phyloP scores from a whole-genome alignment of 1,284 basidiomycete species.

The Leccinum huronense region DNA sequence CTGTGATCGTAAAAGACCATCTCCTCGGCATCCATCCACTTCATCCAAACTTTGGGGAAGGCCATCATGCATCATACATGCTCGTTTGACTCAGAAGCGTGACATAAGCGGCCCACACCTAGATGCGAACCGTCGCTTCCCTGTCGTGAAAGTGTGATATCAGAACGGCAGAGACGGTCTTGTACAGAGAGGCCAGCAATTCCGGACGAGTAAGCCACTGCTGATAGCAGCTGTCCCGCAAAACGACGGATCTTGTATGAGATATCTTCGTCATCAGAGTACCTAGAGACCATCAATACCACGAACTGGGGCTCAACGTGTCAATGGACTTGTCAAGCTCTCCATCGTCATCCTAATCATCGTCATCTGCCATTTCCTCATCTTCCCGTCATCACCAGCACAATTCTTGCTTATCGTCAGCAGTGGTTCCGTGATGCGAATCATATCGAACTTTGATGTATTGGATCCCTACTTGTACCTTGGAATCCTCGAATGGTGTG shows the following conservation, averaged over 20 bases:
- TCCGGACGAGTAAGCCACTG: slow-evolving; percentile 88
- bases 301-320: background rate
- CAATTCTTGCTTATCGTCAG: slow-evolving; percentile 67
- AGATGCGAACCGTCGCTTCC: slow-evolving; percentile 95
- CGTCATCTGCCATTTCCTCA: slow-evolving; percentile 76
- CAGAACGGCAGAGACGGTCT: slow-evolving; percentile 81
- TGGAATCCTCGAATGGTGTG: slow-evolving; percentile 65
- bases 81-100: slow-evolving; percentile 79
- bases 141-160: slow-evolving; percentile 92
- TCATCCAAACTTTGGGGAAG: slow-evolving; percentile 53
- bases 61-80: slow-evolving; percentile 55
- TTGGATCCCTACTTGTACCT: slow-evolving; percentile 69
- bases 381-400: slow-evolving; percentile 76
- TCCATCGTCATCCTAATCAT: slow-evolving; percentile 77
- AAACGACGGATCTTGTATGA: slow-evolving; percentile 97
- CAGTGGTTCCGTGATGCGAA: background rate
- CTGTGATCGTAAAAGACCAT: slow-evolving; percentile 72
- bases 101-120: slow-evolving; percentile 88
- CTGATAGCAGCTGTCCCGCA: slow-evolving; percentile 85
- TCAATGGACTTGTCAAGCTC: slow-evolving; percentile 65
- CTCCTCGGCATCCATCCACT: slow-evolving; percentile 69
- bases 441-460: slow-evolving; percentile 65
- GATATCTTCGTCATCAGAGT: slow-evolving; percentile 98
- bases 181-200: slow-evolving; percentile 76
- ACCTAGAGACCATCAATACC: slow-evolving; percentile 46